phyloP scores from a whole-genome alignment of 2,329 filamentous ascomycete species.

The Aspergillus hiratsukae region DNA sequence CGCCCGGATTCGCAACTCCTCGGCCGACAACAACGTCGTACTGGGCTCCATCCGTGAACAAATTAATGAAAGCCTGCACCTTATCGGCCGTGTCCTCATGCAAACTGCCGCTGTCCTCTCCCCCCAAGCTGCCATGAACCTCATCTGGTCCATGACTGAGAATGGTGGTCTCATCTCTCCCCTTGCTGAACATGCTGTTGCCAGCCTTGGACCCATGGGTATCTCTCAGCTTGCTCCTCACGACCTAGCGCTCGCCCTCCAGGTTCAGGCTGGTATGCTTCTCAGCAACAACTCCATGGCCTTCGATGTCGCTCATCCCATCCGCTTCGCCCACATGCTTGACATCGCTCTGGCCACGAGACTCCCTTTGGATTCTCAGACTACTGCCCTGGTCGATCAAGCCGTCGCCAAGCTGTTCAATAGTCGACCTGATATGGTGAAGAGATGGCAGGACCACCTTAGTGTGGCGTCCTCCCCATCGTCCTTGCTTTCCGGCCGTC shows the following conservation, averaged over 20 bases:
- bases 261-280: constrained; percentile 53
- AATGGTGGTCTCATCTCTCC: constrained; percentile 59
- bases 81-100: constrained; percentile 56
- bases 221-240: constrained; percentile 51
- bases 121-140: constrained; percentile 53
- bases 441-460: constrained; percentile 56
- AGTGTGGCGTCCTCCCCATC: constrained; percentile 43
- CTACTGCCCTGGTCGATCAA: constrained; percentile 55
- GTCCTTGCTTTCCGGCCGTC: constrained; percentile 38
- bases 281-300: constrained; percentile 34
- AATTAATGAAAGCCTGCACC: constrained; percentile 80
- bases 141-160: constrained; percentile 62
- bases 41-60: constrained; percentile 64
- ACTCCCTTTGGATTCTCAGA: constrained; percentile 52
- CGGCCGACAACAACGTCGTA: constrained; percentile 45
- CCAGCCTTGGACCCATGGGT: constrained; percentile 56
- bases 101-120: constrained; percentile 50
- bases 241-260: constrained; percentile 56
- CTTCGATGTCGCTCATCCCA: constrained; percentile 54
- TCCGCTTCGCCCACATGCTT: constrained; percentile 59
- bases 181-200: constrained; percentile 57
- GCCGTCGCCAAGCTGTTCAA: constrained; percentile 51
- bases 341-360: constrained; percentile 53
- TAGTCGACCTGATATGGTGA: constrained; percentile 43
- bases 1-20: constrained; percentile 66